Conservation (phyloP, 2,329 filamentous ascomycete species). For the Colletotrichum chlorophyti region DNA sequence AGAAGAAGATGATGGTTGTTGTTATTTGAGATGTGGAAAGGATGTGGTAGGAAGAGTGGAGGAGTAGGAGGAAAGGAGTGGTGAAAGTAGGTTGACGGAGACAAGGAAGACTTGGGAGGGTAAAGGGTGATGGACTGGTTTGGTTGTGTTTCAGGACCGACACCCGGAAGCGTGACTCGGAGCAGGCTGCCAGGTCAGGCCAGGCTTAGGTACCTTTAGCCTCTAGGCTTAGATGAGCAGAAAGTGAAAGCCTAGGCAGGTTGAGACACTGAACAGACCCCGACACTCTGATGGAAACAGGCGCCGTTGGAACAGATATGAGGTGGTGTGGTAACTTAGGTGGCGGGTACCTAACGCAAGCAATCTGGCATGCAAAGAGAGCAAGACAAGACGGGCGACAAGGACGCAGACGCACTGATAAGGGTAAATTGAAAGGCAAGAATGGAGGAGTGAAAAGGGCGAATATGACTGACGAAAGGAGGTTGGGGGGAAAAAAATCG, state of each 20-base stretch:
- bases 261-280: conserved; percentile 10
- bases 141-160: conserved; percentile 29
- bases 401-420: conserved; percentile 5
- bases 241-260: neutral
- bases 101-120: conserved; percentile 10
- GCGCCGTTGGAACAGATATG: conserved; percentile 1
- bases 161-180: conserved; percentile 28
- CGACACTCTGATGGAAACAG: conserved; percentile 7
- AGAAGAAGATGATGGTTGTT: neutral
- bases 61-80: neutral
- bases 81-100: conserved; percentile 4
- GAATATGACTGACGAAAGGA: conserved; percentile 1
- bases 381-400: conserved; percentile 1
- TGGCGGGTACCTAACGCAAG: no score
- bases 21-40: no score
- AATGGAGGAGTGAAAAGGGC: neutral
- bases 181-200: no score
- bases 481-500: conserved; percentile 18
- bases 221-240: neutral
- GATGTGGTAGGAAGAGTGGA: no score
- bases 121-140: conserved; percentile 17
- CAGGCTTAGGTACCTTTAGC: no score
- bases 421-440: neutral
- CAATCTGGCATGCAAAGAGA: conserved; percentile 14
- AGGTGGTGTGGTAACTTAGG: no score